Percentiles rank a stretch among this genome's conserved stretches.
Evolutionary conservation across 2,329 filamentous ascomycete genomes (phyloP).

Genomic region (Calonectria fujianensis): DNA sequence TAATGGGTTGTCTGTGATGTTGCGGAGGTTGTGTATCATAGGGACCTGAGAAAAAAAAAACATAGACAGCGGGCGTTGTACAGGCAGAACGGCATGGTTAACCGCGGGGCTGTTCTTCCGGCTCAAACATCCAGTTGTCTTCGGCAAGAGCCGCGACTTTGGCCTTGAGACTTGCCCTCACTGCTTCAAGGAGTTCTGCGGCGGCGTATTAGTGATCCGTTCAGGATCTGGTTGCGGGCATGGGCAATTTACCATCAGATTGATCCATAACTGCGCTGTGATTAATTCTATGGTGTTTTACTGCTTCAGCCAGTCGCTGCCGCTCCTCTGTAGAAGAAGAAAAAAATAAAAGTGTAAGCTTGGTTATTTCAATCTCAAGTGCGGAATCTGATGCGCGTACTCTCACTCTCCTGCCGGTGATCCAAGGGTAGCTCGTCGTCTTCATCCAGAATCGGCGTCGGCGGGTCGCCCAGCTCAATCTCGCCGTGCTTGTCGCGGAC

Average conservation of each 20-base stretch:
- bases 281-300: conserved; percentile 76
- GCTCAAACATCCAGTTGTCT: conserved; percentile 94
- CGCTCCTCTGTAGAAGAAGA: conserved; percentile 69
- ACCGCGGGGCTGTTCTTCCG: conserved; percentile 72
- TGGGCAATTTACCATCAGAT: conserved; percentile 74
- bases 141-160: conserved; percentile 85
- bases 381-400: conserved; percentile 59
- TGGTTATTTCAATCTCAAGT: background rate
- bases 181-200: conserved; percentile 81
- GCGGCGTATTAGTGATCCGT: conserved; percentile 42
- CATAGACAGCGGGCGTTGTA: conserved; percentile 55
- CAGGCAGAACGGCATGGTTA: conserved; percentile 48
- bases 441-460: conserved; percentile 71
- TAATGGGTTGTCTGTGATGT: conserved; percentile 57
- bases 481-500: conserved; percentile 78
- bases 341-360: conserved; percentile 25
- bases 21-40: conserved; percentile 51
- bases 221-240: background rate
- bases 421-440: conserved; percentile 74
- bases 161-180: conserved; percentile 81
- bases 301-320: conserved; percentile 76
- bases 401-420: conserved; percentile 74
- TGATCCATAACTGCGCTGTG: conserved; percentile 75
- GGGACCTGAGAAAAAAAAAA: conserved; percentile 44
- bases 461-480: conserved; percentile 75